Percentiles rank a stretch among this genome's conserved stretches.
phyloP scores from a whole-genome alignment of 257 asterid species.

The Ballota nigra region DNA sequence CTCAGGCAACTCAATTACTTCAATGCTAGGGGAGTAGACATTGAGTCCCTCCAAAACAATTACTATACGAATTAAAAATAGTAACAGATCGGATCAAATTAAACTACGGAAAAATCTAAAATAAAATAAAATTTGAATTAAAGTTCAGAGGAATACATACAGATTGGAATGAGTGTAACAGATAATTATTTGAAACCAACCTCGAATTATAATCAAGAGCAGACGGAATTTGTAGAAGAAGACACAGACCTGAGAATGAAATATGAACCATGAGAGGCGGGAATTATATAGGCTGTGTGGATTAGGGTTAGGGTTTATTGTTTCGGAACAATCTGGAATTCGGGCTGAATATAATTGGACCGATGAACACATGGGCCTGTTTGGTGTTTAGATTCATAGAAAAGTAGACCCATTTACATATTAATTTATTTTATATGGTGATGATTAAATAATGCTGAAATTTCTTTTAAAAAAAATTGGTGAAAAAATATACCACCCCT shows the following conservation, averaged over 20 bases:
- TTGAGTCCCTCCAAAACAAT: constrained; percentile 23
- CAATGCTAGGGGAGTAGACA: constrained; percentile 28
- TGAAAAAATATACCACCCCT: no score
- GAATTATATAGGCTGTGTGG: constrained; percentile 9
- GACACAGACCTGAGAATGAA: background rate
- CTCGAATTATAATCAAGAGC: no score
- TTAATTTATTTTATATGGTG: no score
- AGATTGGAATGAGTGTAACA: background rate
- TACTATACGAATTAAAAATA: background rate
- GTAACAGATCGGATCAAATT: no score
- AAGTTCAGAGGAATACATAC: background rate
- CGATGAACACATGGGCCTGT: constrained; percentile 16
- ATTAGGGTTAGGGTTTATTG: constrained; percentile 30
- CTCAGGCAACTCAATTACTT: constrained; percentile 27
- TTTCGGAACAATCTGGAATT: constrained; percentile 24
- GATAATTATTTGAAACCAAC: no score
- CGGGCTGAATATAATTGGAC: background rate
- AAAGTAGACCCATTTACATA: background rate
- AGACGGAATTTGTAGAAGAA: no score
- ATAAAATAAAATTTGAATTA: no score
- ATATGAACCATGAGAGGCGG: background rate
- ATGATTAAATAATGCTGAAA: no score
- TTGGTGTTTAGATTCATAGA: background rate
- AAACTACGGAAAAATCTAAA: no score
- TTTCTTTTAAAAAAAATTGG: no score